Evolutionary conservation across 805 yeast species (phyloP), one percentile per base, ranked within the genome.

Genomic region (Tetrapisispora iriomotensis): DNA sequence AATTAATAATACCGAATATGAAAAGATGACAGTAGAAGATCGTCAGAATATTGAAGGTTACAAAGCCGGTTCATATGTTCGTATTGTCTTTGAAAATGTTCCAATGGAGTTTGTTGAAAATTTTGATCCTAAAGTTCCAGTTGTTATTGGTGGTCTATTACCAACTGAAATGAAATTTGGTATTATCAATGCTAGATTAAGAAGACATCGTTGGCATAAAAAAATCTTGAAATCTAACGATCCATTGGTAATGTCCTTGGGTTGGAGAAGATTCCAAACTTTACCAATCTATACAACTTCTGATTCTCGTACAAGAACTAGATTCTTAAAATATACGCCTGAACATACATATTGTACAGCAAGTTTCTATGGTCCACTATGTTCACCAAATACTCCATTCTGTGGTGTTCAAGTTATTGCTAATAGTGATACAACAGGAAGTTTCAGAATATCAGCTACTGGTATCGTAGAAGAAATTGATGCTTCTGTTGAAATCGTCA

Each of bases 201-300:
- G 96, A 76, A 79, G 96, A 64, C 99, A 92, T 60, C 79, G 98
- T 68, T 92, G 99, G 99, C 96, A 92, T 65, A 90, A 87, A 58
- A 87, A 87, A 71, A 85, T 94, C 43, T 70, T 92, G 52, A 92
- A 92, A 62, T 77, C 96, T 8, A 94, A 86, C 56, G 99, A 92
- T 65, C 98, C 99, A 1, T 70, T 94, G 48, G 86, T 92, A 39
- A 60, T 92, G 36, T 90, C 97, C 0, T 65, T 92, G 31, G 99
- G 99, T 28, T 92, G 98, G 99, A 78, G 99, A 67, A 73, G 99
- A 61, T 94, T 92, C 67, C 99, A 92, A 64, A 88, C 98, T 0
- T 66, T 90, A 40, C 99, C 99, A 8, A 73, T 92, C 20, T 92
- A 88, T 60, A 88, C 98, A 3, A 92, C 98, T 0, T 78, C 95